Percentiles rank a stretch among this genome's conserved stretches.
Conservation (phyloP, 2,329 filamentous ascomycete genomes). For the Pestalotiopsis sp. region DNA sequence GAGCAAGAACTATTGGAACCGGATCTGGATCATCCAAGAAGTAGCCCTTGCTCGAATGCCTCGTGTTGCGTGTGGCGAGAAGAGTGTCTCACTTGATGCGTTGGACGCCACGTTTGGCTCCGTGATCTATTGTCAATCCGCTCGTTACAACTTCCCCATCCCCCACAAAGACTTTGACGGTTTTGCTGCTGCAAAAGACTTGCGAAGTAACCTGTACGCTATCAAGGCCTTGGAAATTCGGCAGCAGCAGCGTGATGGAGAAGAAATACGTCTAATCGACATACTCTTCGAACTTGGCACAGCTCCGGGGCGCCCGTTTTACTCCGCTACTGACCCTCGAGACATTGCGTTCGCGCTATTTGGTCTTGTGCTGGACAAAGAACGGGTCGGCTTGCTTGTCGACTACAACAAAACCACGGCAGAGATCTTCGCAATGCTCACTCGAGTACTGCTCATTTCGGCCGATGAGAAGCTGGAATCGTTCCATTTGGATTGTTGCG, state of each 20-base stretch:
- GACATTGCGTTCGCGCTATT: background rate
- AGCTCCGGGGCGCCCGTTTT: background rate
- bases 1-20: background rate
- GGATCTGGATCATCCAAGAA: background rate
- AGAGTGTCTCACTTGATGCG: background rate
- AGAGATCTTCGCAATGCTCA: background rate
- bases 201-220: too few relatives aligned
- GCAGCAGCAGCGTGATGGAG: background rate
- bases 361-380: background rate
- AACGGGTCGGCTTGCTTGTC: background rate
- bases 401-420: background rate
- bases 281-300: background rate
- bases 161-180: too few relatives aligned
- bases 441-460: background rate
- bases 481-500: background rate
- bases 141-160: too few relatives aligned
- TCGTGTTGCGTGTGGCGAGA: background rate
- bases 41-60: background rate
- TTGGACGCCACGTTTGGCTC: background rate
- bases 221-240: too few relatives aligned
- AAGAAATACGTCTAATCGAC: background rate
- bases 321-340: background rate
- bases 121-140: background rate
- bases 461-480: background rate
- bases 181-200: too few relatives aligned